phyloP scores from a whole-genome alignment of 345 rosid species.

The Murraya paniculata region DNA sequence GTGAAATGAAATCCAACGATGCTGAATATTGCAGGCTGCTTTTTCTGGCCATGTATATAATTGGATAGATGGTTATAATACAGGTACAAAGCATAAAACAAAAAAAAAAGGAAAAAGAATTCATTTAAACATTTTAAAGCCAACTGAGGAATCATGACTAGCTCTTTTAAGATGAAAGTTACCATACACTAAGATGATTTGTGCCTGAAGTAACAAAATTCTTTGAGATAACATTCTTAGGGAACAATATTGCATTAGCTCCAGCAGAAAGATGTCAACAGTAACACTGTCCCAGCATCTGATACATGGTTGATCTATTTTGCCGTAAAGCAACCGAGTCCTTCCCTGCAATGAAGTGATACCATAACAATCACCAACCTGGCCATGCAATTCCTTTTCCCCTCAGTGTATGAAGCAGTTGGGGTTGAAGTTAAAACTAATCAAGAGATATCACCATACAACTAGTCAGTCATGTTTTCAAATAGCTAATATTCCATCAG shows the following conservation, averaged over 20 bases:
- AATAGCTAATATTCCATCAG: background rate
- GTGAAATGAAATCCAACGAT: background rate
- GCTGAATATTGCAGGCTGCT: background rate
- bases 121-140: background rate
- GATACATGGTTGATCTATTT: conserved; percentile 1
- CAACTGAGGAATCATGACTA: background rate
- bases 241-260: background rate
- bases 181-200: background rate
- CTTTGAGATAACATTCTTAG: background rate
- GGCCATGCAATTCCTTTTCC: conserved; percentile 3
- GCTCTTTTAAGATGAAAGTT: background rate
- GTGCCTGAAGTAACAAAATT: background rate
- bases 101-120: background rate
- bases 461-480: conserved; percentile 1
- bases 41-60: too few species aligned
- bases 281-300: background rate
- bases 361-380: background rate
- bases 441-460: conserved; percentile 7
- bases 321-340: background rate
- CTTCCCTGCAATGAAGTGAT: conserved; percentile 2
- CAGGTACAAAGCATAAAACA: too few species aligned
- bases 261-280: background rate
- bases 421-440: conserved; percentile 7
- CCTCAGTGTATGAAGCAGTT: background rate
- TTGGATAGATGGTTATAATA: background rate